Base-by-base conservation (phyloP, 805 yeast genomes). In the Scheffersomyces ergatensis region DNA sequence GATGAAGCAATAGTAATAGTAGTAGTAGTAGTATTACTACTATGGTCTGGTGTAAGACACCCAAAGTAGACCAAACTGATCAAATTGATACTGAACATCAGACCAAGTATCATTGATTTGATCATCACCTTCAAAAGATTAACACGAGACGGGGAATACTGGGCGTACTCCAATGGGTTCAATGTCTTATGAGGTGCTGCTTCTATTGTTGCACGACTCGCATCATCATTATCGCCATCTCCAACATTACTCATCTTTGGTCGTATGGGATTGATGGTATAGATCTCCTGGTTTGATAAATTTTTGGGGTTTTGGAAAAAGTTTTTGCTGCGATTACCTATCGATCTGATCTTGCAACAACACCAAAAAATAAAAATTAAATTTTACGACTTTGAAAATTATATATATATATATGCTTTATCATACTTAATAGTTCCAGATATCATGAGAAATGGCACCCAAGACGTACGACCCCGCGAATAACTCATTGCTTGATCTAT, bases 41-140 rank as follows among this genome's bases (percentile, higher is more conserved):
- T n/a, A n/a, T n/a, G n/a, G n/a, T n/a, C n/a, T n/a, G n/a, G n/a
- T n/a, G n/a, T 6, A 8, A 23, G 14, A 17, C 13, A 25, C n/a
- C n/a, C n/a, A n/a, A n/a, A 9, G 15, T 17, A 7, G n/a, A 39
- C 13, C 17, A 32, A 4, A 4, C 19, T 9, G 2, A 41, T 36
- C 7, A 30, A 3, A 40, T 54, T 56, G 23, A 49, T 29, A 34
- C 58, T 44, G 13, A 58, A 14, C 6, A 60, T 47, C 0, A 48
- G 47, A 1, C 74, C 74, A 5, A 70, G 49, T n/a, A 43, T 46
- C 24, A 57, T 46, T 17, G 73, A 59, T 48, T 67, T 67, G 35
- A 46, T 33, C 9, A 61, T 58, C 3, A 70, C 64, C 24, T 48
- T 57, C 6, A 60, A 43, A 20, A 67, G 53, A 40, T 62, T 51